These are phyloP conservation scores for Ceriops zippeliana DNA, from an alignment of 345 rosid species.

Conservation along the genomic window DNA sequence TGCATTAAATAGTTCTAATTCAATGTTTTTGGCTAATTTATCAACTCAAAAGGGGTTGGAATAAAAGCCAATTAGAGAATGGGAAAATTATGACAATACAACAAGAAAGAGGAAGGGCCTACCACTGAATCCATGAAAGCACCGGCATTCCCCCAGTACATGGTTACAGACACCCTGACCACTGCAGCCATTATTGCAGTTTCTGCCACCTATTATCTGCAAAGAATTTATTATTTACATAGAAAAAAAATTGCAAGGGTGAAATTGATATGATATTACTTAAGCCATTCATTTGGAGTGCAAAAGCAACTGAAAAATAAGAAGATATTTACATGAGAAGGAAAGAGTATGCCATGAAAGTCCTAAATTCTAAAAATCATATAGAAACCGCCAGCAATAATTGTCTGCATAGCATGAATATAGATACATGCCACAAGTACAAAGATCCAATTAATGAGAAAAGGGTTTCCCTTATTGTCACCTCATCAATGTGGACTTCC, in stretches of 20 bases:
- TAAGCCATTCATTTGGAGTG: background rate
- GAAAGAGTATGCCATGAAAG: slow-evolving; percentile 1
- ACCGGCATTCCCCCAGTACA: slow-evolving; percentile 72
- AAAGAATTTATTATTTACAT: slow-evolving; percentile 6
- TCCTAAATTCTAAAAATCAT: background rate
- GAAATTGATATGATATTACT: background rate
- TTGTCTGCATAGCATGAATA: background rate
- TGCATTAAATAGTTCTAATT: background rate
- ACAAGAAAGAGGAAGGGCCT: slow-evolving; percentile 14
- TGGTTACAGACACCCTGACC: slow-evolving; percentile 87
- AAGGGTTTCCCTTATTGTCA: slow-evolving; percentile 13
- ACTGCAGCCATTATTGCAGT: slow-evolving; percentile 64
- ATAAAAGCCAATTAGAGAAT: background rate
- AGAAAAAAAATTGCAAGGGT: background rate
- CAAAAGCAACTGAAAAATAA: background rate
- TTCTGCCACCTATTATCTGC: slow-evolving; percentile 69
- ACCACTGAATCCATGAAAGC: slow-evolving; percentile 91
- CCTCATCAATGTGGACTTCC: slow-evolving; percentile 63
- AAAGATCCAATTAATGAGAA: background rate
- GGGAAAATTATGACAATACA: background rate
- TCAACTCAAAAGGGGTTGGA: background rate
- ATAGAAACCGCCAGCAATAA: background rate
- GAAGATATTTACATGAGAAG: background rate
- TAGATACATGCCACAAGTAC: background rate
- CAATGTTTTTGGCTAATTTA: background rate